Evolutionary conservation across 2,329 filamentous ascomycete genomes (phyloP).

Genomic region (Colletotrichum kahawae): DNA sequence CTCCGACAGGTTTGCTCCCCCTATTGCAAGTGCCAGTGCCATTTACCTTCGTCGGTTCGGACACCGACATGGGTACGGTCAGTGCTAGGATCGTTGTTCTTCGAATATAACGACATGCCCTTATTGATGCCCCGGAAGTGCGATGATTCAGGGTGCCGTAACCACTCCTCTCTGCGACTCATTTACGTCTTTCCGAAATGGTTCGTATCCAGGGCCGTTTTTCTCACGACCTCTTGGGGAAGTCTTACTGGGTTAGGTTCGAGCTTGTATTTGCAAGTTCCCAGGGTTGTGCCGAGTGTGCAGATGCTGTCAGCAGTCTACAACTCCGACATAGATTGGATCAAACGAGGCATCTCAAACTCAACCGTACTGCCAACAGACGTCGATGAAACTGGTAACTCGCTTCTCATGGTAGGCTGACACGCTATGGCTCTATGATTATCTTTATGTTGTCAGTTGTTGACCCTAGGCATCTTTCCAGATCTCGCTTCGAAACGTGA

Average conservation of each 20-base stretch:
- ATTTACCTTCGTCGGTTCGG: not conserved
- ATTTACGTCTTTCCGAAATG: not conserved
- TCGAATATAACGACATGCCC: not conserved
- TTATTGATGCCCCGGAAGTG: not conserved
- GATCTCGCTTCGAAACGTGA: not conserved
- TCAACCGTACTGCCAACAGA: not conserved
- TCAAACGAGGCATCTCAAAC: not conserved
- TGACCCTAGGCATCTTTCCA: not conserved
- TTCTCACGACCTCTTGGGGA: not conserved
- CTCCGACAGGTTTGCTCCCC: not conserved
- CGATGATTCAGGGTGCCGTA: not conserved
- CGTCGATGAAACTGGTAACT: not conserved
- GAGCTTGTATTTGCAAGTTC: not conserved
- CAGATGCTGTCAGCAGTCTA: not conserved
- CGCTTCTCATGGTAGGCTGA: not conserved
- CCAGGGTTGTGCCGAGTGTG: not conserved
- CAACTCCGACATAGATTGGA: not conserved
- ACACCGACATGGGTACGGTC: not conserved
- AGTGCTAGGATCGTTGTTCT: not conserved
- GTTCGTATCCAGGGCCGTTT: not conserved
- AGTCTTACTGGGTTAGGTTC: not conserved
- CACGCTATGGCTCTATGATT: too few species aligned
- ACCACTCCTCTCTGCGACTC: not conserved
- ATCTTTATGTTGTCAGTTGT: not conserved
- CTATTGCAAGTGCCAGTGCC: slow-evolving; percentile 5